Percentiles rank a stretch among this genome's conserved stretches.
Conservation (phyloP, 2,329 filamentous ascomycete genomes). For the Cladosporium halotolerans region DNA sequence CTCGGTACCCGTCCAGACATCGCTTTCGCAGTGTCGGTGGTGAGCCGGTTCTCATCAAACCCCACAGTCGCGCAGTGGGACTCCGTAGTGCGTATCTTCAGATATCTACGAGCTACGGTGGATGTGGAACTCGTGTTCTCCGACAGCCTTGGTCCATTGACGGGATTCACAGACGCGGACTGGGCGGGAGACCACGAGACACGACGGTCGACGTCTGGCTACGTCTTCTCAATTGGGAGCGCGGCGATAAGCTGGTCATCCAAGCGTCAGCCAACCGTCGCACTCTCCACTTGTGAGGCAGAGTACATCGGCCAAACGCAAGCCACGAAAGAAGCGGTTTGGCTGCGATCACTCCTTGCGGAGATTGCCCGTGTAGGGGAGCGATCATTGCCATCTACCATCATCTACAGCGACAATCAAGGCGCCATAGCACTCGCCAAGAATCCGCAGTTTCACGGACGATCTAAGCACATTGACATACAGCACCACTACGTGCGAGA, state of each 20-base stretch:
- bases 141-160: conserved; percentile 9
- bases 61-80: conserved; percentile 13
- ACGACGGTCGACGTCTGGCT: conserved; percentile 21
- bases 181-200: conserved; percentile 16
- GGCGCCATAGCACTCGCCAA: conserved; percentile 8
- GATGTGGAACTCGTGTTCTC: conserved; percentile 11
- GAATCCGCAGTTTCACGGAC: conserved; percentile 4
- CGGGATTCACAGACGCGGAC: conserved; percentile 20
- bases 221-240: conserved; percentile 18
- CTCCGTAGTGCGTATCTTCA: conserved; percentile 8
- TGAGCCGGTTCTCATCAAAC: conserved; percentile 15
- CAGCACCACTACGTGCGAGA: conserved; percentile 1
- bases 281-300: conserved; percentile 20
- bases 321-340: conserved; percentile 21
- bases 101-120: conserved; percentile 12
- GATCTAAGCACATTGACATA: conserved; percentile 7
- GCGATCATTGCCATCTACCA: conserved; percentile 6
- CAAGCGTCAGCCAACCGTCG: conserved; percentile 17
- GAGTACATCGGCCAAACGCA: conserved; percentile 20
- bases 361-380: background rate
- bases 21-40: conserved; percentile 16
- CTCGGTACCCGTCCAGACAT: conserved; percentile 18
- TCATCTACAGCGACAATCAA: conserved; percentile 10
- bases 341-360: conserved; percentile 13
- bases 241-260: conserved; percentile 19